Conservation (phyloP, 1,284 basidiomycete genomes). For the Cutaneotrichosporon sp. region DNA sequence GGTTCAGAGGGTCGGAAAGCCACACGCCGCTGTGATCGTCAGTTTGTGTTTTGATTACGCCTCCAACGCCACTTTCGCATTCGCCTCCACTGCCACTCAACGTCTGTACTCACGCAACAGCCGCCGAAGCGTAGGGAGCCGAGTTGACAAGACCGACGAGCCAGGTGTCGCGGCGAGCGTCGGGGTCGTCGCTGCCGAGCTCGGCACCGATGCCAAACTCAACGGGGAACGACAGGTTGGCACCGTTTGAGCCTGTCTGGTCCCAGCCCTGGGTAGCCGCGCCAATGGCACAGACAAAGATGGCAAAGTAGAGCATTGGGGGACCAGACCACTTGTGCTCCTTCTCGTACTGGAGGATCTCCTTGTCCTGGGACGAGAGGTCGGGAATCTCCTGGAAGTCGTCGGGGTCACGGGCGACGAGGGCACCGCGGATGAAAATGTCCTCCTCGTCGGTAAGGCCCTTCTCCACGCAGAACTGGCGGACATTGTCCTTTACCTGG, state of each 20-base stretch:
- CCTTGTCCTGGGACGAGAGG: conserved; percentile 60
- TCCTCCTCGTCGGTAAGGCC: neutral
- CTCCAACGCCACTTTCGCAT: too few species aligned
- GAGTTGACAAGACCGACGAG: conserved; percentile 68
- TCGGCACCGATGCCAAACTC: conserved; percentile 57
- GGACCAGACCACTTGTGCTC: conserved; percentile 64
- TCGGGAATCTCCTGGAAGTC: conserved; percentile 53
- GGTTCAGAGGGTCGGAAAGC: conserved; percentile 68
- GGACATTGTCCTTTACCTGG: neutral
- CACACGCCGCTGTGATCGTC: conserved; percentile 53
- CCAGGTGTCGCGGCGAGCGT: conserved; percentile 8
- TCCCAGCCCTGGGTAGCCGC: conserved; percentile 42
- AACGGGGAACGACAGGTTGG: conserved; percentile 62
- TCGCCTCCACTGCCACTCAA: too few species aligned
- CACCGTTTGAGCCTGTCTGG: conserved; percentile 48
- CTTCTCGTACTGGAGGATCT: conserved; percentile 52
- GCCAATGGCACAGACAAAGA: conserved; percentile 33
- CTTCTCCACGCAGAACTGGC: neutral
- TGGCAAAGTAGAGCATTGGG: conserved; percentile 29
- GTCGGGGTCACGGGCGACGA: conserved; percentile 57
- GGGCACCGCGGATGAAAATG: conserved; percentile 58
- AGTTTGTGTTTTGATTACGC: too few species aligned
- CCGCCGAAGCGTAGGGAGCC: conserved; percentile 61
- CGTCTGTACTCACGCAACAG: conserved; percentile 12
- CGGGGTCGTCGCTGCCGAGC: neutral